These are phyloP conservation scores for Trichoderma erinaceum DNA, from an alignment of 495 filamentous ascomycete species.

Conservation along the genomic window DNA sequence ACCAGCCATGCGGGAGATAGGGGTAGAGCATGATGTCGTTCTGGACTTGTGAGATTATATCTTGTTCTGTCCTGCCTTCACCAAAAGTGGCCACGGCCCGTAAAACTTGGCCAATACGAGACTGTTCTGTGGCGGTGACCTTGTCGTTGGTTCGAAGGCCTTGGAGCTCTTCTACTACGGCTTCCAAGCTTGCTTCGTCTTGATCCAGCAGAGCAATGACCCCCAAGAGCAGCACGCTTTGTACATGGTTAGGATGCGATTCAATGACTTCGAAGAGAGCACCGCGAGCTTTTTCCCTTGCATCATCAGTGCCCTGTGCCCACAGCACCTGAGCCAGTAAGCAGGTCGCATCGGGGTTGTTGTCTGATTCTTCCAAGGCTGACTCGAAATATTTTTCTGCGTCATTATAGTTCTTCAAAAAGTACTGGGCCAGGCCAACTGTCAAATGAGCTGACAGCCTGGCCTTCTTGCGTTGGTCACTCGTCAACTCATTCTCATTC, in stretches of 20 bases:
- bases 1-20: constrained; percentile 69
- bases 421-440: constrained; percentile 74
- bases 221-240: constrained; percentile 70
- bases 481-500: constrained; percentile 44
- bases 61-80: constrained; percentile 27
- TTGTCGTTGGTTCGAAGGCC: constrained; percentile 57
- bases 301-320: constrained; percentile 75
- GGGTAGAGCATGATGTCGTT: constrained; percentile 73
- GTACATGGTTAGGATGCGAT: constrained; percentile 63
- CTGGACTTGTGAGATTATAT: constrained; percentile 49
- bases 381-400: constrained; percentile 74
- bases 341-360: constrained; percentile 79
- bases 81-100: constrained; percentile 36
- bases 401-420: constrained; percentile 51
- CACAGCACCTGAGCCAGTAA: constrained; percentile 86
- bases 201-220: constrained; percentile 74
- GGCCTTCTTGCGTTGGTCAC: constrained; percentile 52
- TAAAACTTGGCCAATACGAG: constrained; percentile 41
- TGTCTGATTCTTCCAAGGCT: constrained; percentile 71
- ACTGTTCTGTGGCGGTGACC: constrained; percentile 38
- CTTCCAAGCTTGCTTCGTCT: constrained; percentile 70
- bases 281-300: constrained; percentile 67
- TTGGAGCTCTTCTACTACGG: constrained; percentile 72
- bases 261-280: constrained; percentile 75
- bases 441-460: constrained; percentile 83